A percentile compares a stretch with the other conserved stretches of the same genome.
Evolutionary conservation across 225 moss, liverwort and hornwort genomes (phyloP).

Genomic region (Pleurozium schreberi): DNA sequence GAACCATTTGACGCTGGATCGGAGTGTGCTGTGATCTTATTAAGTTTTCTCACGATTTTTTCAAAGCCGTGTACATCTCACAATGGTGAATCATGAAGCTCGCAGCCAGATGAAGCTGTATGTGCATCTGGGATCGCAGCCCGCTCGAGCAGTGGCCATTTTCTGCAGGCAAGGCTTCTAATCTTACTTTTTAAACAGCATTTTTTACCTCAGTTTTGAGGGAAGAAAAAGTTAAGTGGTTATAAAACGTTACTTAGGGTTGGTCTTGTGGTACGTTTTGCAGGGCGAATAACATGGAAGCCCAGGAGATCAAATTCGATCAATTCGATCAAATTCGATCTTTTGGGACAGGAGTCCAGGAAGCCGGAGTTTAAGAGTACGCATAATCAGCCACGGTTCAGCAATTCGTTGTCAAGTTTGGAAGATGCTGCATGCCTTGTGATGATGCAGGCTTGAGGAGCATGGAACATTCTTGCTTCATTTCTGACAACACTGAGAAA

Average conservation of each 20-base stretch:
- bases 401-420: neutral
- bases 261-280: neutral
- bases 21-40: neutral
- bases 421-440: neutral
- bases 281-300: constrained; percentile 8
- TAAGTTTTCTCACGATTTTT: neutral
- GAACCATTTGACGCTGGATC: neutral
- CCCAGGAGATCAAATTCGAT: neutral
- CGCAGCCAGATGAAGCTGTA: constrained; percentile 1
- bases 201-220: neutral
- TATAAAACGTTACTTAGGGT: too few species aligned
- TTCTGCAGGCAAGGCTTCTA: neutral
- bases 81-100: neutral
- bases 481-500: neutral
- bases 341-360: neutral
- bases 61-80: neutral
- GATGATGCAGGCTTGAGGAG: neutral
- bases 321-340: neutral
- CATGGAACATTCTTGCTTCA: neutral
- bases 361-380: constrained; percentile 8
- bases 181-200: neutral
- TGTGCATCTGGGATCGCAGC: constrained; percentile 5
- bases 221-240: neutral
- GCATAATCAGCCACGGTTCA: neutral
- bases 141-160: constrained; percentile 10